Evolutionary conservation across 2,329 filamentous ascomycete species (phyloP).

Genomic region (Cyphellophora europaea): DNA sequence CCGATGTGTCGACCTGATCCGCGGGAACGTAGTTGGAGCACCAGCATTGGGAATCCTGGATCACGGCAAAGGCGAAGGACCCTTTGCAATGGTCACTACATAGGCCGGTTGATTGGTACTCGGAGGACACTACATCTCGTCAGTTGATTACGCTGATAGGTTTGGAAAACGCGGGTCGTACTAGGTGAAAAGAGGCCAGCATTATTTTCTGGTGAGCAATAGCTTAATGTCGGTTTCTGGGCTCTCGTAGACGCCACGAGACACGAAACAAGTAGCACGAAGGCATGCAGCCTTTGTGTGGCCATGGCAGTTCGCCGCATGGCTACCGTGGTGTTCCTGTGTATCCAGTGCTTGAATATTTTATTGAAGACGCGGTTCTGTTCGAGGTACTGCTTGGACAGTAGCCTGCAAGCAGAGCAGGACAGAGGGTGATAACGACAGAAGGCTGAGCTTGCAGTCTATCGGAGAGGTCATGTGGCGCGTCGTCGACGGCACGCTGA

Average conservation of each 20-base stretch:
- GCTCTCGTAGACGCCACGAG: slow-evolving; percentile 1
- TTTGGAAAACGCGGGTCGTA: too few relatives aligned
- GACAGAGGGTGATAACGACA: too few relatives aligned
- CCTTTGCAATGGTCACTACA: slow-evolving; percentile 29
- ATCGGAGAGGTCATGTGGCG: neutral
- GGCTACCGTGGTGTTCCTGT: too few relatives aligned
- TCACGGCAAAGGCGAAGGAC: slow-evolving; percentile 35
- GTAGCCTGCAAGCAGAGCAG: too few relatives aligned
- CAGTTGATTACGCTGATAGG: too few relatives aligned
- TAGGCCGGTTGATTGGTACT: slow-evolving; percentile 37
- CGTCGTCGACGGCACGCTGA: too few relatives aligned
- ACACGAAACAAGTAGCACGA: neutral
- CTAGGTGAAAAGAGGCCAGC: slow-evolving; percentile 28
- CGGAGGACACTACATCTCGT: slow-evolving; percentile 25
- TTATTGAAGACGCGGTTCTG: too few relatives aligned
- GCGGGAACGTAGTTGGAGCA: slow-evolving; percentile 38
- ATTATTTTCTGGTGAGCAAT: slow-evolving; percentile 38
- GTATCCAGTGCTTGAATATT: too few relatives aligned
- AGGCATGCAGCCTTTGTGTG: neutral
- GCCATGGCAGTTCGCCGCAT: too few relatives aligned
- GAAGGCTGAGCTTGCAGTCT: too few relatives aligned
- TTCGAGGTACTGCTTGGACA: too few relatives aligned
- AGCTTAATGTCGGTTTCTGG: slow-evolving; percentile 22
- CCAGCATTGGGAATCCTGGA: slow-evolving; percentile 39
- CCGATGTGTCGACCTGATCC: slow-evolving; percentile 22